phyloP scores from a whole-genome alignment of 2,329 filamentous ascomycete species.

The Ambrosiella cleistominuta region DNA sequence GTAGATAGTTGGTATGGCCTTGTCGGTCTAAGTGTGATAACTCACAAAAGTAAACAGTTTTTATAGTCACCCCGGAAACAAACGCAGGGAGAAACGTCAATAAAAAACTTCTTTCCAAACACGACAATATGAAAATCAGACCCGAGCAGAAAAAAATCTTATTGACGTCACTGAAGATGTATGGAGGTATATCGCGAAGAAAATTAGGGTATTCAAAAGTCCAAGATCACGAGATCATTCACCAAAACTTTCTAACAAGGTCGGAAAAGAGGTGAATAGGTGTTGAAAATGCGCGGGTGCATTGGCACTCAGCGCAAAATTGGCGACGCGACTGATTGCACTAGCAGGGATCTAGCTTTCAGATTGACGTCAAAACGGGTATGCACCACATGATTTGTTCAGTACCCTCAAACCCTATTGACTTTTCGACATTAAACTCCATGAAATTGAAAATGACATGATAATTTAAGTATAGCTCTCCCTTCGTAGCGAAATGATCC shows the following conservation, averaged over 20 bases:
- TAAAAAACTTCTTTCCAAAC: not conserved
- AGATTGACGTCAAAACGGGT: no score
- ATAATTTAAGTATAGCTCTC: no score
- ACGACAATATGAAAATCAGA: no score
- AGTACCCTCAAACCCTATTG: no score
- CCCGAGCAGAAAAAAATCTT: no score
- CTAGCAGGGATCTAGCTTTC: not conserved
- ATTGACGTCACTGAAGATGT: no score
- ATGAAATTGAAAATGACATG: no score
- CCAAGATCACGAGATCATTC: no score
- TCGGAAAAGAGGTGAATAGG: not conserved
- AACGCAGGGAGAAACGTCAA: not conserved
- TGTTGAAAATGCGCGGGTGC: not conserved
- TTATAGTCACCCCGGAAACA: not conserved
- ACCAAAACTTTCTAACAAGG: no score
- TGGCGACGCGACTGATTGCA: not conserved
- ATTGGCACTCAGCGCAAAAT: not conserved
- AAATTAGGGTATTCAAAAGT: not conserved
- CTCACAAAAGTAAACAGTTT: not conserved
- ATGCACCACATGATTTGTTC: no score
- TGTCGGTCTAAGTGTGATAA: not conserved
- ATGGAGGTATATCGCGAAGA: not conserved
- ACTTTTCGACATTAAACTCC: no score
- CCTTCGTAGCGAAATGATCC: no score
- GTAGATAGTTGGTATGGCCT: not conserved